Base-by-base conservation (phyloP, 2,329 filamentous ascomycete species). In the Fusarium sp. region DNA sequence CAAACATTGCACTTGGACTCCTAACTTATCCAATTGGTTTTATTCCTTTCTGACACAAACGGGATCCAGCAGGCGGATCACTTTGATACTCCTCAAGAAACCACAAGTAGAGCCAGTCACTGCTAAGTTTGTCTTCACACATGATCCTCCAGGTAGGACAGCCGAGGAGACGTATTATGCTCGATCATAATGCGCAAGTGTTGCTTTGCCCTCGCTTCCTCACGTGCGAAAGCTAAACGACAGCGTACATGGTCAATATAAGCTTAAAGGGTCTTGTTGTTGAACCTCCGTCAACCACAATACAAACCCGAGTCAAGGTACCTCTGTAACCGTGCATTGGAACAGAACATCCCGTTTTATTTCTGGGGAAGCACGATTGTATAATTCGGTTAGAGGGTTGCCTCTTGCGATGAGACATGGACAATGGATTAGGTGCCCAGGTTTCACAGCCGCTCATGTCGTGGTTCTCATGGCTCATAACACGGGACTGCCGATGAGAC, bases 221-320 rank as follows among this genome's bases (percentile, higher is more conserved):
- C 52, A 60, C 63, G 33, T 59, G 46, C 54, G 13, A 39, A 42
- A 18, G 41, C 41, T 53, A 55, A 58, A 56, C 37, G 46, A 56
- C 42, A 38, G 54, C 43, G 57, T 57, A 69, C 60, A 61, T 52
- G 39, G 67, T 62, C 65, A 50, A 75, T 69, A 75, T 75, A 74
- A 74, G 72, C 69, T 75, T 74, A 75, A 75, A 71, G 53, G 24
- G 48, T 46, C 44, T 48, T 67, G 43, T 42, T 46, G 39, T 54
- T 60, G 38, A 53, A 41, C 49, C 42, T 43, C 57, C 50, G 52
- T 57, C 29, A 37, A 57, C 26, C 43, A 46, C 38, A 60, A 68
- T 59, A 59, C 60, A 69, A 48, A 41, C 31, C 53, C 33, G 44
- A 68, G 64, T 62, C 64, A 68, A 57, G 39, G 44, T 49, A 43